These are phyloP conservation scores for Ailanthus altissimus DNA, from an alignment of 345 rosid species.

Conservation along the genomic window DNA sequence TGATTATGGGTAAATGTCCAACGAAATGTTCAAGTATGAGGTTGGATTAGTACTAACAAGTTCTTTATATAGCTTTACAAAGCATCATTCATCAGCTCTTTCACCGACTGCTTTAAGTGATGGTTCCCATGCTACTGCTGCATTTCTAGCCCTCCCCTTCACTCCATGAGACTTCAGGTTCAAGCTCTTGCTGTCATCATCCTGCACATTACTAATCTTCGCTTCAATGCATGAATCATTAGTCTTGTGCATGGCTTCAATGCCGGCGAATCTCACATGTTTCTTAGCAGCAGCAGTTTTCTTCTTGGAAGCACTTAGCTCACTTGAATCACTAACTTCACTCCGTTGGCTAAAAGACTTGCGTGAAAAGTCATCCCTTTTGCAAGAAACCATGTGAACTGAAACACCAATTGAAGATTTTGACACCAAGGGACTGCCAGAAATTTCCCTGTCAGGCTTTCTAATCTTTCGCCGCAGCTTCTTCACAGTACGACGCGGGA, in stretches of 20 bases:
- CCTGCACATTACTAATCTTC: slow-evolving; percentile 8
- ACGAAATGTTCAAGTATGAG: neutral
- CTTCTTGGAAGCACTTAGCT: slow-evolving; percentile 4
- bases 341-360: neutral
- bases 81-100: slow-evolving; percentile 1
- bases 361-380: neutral
- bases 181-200: slow-evolving; percentile 1
- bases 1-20: neutral
- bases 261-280: slow-evolving; percentile 32
- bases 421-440: neutral
- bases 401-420: slow-evolving; percentile 6
- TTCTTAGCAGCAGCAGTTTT: slow-evolving; percentile 13
- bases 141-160: slow-evolving; percentile 1
- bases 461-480: slow-evolving; percentile 37
- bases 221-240: no score
- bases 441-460: slow-evolving; percentile 16
- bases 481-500: slow-evolving; percentile 40
- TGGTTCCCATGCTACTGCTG: slow-evolving; percentile 32
- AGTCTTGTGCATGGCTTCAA: slow-evolving; percentile 27
- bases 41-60: neutral
- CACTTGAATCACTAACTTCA: slow-evolving; percentile 20
- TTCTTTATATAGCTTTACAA: neutral
- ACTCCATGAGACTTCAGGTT: neutral
- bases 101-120: slow-evolving; percentile 27
- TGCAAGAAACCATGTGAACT: neutral